Evolutionary conservation across 2,329 filamentous ascomycete species (phyloP).

Genomic region (Sporothrix phasma): DNA sequence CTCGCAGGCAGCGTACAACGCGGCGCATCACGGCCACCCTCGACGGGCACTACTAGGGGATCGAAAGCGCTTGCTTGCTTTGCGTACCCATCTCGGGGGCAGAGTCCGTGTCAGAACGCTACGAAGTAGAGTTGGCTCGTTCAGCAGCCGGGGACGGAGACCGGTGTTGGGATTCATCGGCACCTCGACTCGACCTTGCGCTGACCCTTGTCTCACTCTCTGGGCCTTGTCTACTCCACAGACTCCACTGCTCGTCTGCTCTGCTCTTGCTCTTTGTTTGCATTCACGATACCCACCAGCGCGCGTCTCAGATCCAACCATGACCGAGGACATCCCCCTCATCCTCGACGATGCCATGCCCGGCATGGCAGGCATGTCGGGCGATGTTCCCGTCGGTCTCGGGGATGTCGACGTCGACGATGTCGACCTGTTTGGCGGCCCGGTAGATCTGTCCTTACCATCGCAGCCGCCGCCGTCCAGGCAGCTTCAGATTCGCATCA

Average conservation of each 20-base stretch:
- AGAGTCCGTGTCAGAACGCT: too few species aligned
- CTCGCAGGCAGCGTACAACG: neutral
- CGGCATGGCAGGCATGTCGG: slow-evolving; percentile 31
- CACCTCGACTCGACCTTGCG: too few species aligned
- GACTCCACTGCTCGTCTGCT: too few species aligned
- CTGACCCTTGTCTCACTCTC: too few species aligned
- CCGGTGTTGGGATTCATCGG: too few species aligned
- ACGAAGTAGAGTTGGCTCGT: too few species aligned
- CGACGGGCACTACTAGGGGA: neutral
- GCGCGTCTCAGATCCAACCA: neutral
- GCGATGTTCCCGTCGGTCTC: slow-evolving; percentile 40
- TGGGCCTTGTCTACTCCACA: too few species aligned
- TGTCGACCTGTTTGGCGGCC: slow-evolving; percentile 40
- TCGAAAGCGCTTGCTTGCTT: too few species aligned
- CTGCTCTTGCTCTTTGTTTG: neutral
- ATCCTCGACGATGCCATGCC: slow-evolving; percentile 15
- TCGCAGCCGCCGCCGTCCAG: slow-evolving; percentile 43
- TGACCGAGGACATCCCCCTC: slow-evolving; percentile 12
- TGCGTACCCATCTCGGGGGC: too few species aligned
- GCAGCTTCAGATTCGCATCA: slow-evolving; percentile 60
- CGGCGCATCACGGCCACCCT: neutral
- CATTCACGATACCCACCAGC: neutral
- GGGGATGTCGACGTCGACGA: slow-evolving; percentile 59
- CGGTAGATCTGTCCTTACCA: slow-evolving; percentile 39
- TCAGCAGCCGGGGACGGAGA: too few species aligned